phyloP scores from a whole-genome alignment of 768 basidiomycete genomes.

The Auricularia sp. region DNA sequence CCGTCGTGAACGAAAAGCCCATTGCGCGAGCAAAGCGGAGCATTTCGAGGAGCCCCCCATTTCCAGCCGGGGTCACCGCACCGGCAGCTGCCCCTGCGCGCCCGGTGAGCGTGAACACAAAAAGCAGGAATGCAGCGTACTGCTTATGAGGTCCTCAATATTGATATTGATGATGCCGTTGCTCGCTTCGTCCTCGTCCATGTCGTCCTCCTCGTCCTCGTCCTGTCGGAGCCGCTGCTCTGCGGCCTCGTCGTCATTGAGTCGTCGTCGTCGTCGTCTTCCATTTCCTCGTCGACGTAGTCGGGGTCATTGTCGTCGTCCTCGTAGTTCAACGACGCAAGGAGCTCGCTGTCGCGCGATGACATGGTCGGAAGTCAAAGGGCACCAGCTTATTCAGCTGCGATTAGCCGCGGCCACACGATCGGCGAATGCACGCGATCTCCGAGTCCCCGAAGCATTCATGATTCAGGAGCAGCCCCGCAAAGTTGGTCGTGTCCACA shows the following conservation, averaged over 20 bases:
- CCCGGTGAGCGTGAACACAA: constrained; percentile 7
- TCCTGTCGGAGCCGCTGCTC: not conserved
- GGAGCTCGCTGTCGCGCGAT: not conserved
- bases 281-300: constrained; percentile 26
- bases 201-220: constrained; percentile 8
- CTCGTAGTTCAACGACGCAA: not conserved
- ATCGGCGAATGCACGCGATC: no score
- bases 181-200: constrained; percentile 11
- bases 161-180: constrained; percentile 11
- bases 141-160: not conserved
- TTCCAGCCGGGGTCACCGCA: constrained; percentile 3
- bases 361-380: not conserved
- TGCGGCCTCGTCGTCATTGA: constrained; percentile 8
- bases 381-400: not conserved
- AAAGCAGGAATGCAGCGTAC: not conserved
- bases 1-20: not conserved
- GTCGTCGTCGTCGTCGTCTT: constrained; percentile 24
- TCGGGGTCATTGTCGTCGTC: constrained; percentile 1
- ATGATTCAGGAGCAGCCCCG: no score
- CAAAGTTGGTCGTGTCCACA: no score
- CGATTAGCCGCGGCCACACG: not conserved
- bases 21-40: not conserved
- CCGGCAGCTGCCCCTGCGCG: constrained; percentile 18
- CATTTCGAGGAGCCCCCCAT: constrained; percentile 8
- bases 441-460: no score